Evolutionary conservation across 75 land plant species (phyloP).

Genomic region (Chamaecyparis obtusa): DNA sequence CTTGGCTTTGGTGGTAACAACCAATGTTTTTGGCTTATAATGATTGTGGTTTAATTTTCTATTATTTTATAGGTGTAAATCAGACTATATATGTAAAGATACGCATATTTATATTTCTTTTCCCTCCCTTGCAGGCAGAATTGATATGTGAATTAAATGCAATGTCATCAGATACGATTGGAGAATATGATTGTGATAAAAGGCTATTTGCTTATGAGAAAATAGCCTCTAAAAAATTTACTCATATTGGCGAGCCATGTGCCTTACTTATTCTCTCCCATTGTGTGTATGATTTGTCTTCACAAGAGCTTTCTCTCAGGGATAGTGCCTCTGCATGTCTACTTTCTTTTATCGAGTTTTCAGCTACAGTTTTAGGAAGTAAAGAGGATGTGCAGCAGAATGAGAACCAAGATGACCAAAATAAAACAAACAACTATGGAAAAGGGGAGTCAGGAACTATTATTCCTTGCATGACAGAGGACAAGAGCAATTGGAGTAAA

Average conservation of each 20-base stretch:
- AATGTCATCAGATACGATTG: conserved; percentile 54
- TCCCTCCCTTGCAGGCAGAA: conserved; percentile 49
- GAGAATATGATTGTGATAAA: conserved; percentile 73
- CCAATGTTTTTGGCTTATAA: neutral
- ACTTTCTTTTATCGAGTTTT: conserved; percentile 57
- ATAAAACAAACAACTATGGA: neutral
- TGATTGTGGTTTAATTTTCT: neutral
- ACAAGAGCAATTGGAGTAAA: conserved; percentile 24
- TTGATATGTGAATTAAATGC: conserved; percentile 71
- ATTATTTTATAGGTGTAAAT: neutral
- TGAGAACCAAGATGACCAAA: neutral
- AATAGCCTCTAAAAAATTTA: conserved; percentile 39
- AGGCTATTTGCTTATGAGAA: conserved; percentile 62
- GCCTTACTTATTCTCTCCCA: conserved; percentile 66
- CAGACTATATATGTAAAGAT: neutral
- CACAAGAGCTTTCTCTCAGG: conserved; percentile 70
- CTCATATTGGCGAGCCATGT: conserved; percentile 28
- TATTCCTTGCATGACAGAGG: neutral
- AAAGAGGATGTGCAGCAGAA: neutral
- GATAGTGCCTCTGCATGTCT: conserved; percentile 71
- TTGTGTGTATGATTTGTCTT: conserved; percentile 74
- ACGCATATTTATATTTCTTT: conserved; percentile 1
- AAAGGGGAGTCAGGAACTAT: neutral
- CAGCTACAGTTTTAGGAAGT: conserved; percentile 21
- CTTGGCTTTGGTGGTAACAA: conserved; percentile 29